Base-by-base conservation (phyloP, 1,284 basidiomycete species). In the Ganoderma lucidum region DNA sequence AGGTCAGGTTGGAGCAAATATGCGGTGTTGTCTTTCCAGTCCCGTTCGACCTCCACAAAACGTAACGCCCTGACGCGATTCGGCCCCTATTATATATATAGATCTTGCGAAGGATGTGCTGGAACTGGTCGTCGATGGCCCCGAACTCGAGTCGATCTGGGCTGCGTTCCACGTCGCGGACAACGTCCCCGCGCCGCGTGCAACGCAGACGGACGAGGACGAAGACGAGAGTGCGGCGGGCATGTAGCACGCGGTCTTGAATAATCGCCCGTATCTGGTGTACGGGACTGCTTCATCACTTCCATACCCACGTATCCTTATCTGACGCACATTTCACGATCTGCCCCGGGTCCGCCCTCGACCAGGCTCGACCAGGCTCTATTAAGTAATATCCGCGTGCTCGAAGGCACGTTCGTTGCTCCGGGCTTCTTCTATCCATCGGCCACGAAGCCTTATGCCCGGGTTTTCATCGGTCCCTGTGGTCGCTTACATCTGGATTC, bases 1-100 rank as follows among this genome's bases (percentile, higher is more conserved):
- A 81, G 69, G 74, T 78, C 28, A 82, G 84, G 59, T 76, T 93
- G 39, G 84, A 85, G 71, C 80, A 82, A 59, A 79, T 89, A 37
- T 81, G 83, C 71, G 91, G 93, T 90, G 76, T n/a, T n/a, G 71
- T 69, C 28, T 19, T 45, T 28, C 41, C 41, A 2, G 15, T 65
- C 30, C 14, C 14, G 17, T 14, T 9, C 23, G 30, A 42, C 12
- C 15, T 37, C 37, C 32, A 2, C 2, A 58, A 6, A 1, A 10
- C 3, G 30, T 19, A 2, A 3, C n/a, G 1, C n/a, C 17, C 37
- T 39, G n/a, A 32, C 59, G n/a, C n/a, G n/a, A n/a, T n/a, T n/a
- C n/a, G n/a, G n/a, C n/a, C n/a, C n/a, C n/a, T n/a, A n/a, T n/a
- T n/a, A n/a, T 23, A 3, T 42, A 2, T 55, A 15, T 53, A 79